These are phyloP conservation scores for Penicillium sp. DNA, from an alignment of 2,329 filamentous ascomycete genomes.

Conservation along the genomic window DNA sequence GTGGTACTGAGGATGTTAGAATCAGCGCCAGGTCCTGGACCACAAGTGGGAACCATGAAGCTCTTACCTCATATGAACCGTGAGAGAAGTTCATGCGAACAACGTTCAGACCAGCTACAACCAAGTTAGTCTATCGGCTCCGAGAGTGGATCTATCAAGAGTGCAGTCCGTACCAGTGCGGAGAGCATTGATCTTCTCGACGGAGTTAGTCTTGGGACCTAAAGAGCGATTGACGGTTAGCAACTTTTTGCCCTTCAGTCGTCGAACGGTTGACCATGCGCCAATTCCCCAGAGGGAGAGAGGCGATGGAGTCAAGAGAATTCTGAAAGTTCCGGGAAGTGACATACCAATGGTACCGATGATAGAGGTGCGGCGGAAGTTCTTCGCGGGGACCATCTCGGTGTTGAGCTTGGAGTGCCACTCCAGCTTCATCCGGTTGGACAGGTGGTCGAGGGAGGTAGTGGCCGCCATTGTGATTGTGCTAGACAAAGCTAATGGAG, in stretches of 20 bases:
- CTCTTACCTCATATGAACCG: slow-evolving; percentile 73
- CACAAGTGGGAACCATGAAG: slow-evolving; percentile 1
- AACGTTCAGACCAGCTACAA: slow-evolving; percentile 82
- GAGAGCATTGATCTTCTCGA: slow-evolving; percentile 94
- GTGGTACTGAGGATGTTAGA: slow-evolving; percentile 68
- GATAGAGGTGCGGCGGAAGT: slow-evolving; percentile 96
- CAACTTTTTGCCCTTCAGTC: slow-evolving; percentile 9
- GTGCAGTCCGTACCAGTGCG: slow-evolving; percentile 59
- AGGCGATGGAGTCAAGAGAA: background rate
- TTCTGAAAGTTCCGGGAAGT: background rate
- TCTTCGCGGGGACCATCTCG: slow-evolving; percentile 80
- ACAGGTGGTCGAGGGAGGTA: slow-evolving; percentile 83
- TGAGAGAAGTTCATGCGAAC: slow-evolving; percentile 99
- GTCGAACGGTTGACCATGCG: background rate
- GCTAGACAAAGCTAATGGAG: slow-evolving; percentile 20
- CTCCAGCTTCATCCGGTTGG: slow-evolving; percentile 71
- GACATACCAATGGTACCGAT: slow-evolving; percentile 91
- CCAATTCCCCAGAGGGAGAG: background rate
- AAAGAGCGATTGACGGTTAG: slow-evolving; percentile 30
- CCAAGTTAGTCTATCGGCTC: slow-evolving; percentile 24
- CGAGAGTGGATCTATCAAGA: background rate
- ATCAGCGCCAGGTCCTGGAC: slow-evolving; percentile 17
- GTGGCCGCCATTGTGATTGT: slow-evolving; percentile 65
- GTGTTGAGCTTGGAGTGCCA: slow-evolving; percentile 83
- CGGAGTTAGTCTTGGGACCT: slow-evolving; percentile 97